Evolutionary conservation across 2,329 filamentous ascomycete species (phyloP), one percentile per base, ranked within the genome.

Genomic region (Mycocentrospora acerina): DNA sequence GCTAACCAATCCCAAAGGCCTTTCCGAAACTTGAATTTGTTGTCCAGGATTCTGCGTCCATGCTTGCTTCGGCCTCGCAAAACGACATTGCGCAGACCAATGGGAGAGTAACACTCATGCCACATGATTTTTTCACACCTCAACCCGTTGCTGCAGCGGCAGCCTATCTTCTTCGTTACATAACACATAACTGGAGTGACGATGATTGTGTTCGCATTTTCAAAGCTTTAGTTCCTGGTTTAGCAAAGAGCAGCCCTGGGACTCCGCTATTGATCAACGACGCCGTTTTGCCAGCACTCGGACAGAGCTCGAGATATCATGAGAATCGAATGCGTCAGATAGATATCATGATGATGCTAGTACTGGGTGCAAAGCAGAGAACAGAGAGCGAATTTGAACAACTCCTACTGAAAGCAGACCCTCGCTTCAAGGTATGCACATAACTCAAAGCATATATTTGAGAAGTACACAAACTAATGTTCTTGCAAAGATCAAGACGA

Each of bases 141-240:
- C 53, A 59, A 29, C 55, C 53, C 11, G 36, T 53, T 4, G 32
- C 42, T 14, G 40, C 44, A 4, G 66, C 66, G 7, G 57, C 53
- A 28, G 55, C 57, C 3, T 73, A 68, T 42, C 48, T 71, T 7
- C 49, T 72, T n/a, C 62, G 69, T 12, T 62, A 61, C 37, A 57
- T 71, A n/a, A 49, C 68, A 9, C 71, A 73, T 42, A 70, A 73
- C 37, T 71, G 63, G 64, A 53, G 53, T 14, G 67, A 71, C 35
- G 48, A 54, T 14, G 59, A 71, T 19, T 60, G 58, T 22, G 50
- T 64, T n/a, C 53, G 45, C 7, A 69, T 72, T 19, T 47, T 72
- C 26, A 45, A 45, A 17, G 50, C 54, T 4, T 26, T 71, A 4
- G 44, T 67, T 2, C 62, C 67, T 3, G 68, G 58, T 3, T 37